Percentiles rank a stretch among this genome's conserved stretches.
Conservation (phyloP, 768 basidiomycete species). For the Tremella yokohamensis region DNA sequence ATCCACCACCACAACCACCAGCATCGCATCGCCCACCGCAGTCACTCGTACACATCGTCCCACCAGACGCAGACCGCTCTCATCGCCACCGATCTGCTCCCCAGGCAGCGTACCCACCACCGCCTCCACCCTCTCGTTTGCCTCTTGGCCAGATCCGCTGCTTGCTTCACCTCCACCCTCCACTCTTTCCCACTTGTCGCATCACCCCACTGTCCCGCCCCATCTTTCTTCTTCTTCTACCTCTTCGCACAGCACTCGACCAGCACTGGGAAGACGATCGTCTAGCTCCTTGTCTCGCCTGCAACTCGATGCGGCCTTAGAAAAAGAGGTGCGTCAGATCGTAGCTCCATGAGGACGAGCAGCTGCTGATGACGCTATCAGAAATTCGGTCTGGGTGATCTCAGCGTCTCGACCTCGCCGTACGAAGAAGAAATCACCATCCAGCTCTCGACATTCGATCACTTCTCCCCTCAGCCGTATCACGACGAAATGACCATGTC, state of each 20-base stretch:
- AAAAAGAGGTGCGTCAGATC: conserved; percentile 11
- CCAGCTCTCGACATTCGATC: background rate
- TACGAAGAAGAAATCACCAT: conserved; percentile 6
- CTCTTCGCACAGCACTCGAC: background rate
- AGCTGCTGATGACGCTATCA: conserved; percentile 4
- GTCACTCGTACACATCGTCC: no score
- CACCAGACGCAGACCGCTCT: no score
- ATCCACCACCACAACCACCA: no score
- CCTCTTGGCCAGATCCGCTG: no score
- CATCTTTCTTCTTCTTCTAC: background rate
- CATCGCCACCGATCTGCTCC: no score
- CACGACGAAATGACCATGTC: conserved; percentile 4
- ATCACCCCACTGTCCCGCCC: no score
- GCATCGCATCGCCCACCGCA: no score
- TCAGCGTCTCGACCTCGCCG: conserved; percentile 20
- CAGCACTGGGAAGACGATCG: background rate
- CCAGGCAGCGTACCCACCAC: no score
- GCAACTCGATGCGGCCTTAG: conserved; percentile 13
- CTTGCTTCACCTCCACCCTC: no score
- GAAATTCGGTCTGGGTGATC: conserved; percentile 22
- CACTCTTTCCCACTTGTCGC: no score
- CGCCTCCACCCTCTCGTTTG: no score
- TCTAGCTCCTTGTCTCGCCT: conserved; percentile 3
- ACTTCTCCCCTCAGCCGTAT: background rate
- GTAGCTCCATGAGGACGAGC: no score